A percentile compares a stretch with the other conserved stretches of the same genome.
phyloP scores from a whole-genome alignment of 768 basidiomycete genomes.

The Boletus rex-veris region DNA sequence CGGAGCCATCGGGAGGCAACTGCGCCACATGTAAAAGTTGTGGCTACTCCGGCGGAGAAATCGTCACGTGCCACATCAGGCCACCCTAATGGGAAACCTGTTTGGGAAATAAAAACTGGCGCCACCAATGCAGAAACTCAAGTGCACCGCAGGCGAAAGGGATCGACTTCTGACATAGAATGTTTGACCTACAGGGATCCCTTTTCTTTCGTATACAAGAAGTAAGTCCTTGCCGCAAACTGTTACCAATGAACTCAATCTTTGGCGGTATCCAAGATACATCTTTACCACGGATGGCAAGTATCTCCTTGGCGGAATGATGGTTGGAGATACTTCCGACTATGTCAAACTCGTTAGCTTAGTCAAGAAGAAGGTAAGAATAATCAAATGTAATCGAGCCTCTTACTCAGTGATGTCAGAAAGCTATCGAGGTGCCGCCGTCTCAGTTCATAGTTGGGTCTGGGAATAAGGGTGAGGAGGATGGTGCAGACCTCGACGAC shows the following conservation, averaged over 20 bases:
- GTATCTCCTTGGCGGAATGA: conserved; percentile 71
- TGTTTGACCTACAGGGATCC: conserved; percentile 69
- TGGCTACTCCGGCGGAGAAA: neutral
- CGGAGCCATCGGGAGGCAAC: conserved; percentile 17
- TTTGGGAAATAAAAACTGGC: conserved; percentile 23
- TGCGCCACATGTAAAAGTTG: neutral
- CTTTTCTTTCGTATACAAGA: conserved; percentile 69
- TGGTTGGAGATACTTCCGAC: conserved; percentile 71
- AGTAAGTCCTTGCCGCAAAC: conserved; percentile 27
- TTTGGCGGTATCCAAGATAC: conserved; percentile 35
- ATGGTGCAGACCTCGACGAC: conserved; percentile 66
- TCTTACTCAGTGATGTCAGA: conserved; percentile 35
- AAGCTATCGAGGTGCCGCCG: conserved; percentile 61
- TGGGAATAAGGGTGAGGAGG: conserved; percentile 46
- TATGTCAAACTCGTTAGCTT: conserved; percentile 68
- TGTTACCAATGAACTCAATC: neutral
- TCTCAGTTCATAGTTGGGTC: conserved; percentile 64
- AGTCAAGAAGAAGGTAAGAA: conserved; percentile 58
- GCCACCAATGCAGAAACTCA: neutral
- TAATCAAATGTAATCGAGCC: neutral
- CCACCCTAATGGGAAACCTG: neutral
- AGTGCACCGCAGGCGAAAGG: neutral
- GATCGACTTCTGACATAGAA: conserved; percentile 19
- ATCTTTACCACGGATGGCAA: conserved; percentile 71
- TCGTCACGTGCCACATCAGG: neutral